Conservation (phyloP, 1,139 yeast genomes). For the Pichia sp. region DNA sequence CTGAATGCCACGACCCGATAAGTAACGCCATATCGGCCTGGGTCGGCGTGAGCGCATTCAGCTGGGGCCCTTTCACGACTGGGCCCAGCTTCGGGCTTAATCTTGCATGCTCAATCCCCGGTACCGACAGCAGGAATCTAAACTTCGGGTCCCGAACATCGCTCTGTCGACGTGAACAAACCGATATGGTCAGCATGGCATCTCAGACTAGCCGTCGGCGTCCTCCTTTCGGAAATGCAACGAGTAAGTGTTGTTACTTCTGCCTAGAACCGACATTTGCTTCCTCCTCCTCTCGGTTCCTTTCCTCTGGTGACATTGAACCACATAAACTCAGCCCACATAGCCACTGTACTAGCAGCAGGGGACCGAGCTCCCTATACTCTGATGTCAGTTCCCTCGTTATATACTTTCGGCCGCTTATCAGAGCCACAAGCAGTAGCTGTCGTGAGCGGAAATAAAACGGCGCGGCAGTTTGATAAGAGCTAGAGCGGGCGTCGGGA, state of each 20-base stretch:
- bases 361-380: no score
- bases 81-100: constrained; percentile 65
- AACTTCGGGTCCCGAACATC: constrained; percentile 51
- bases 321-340: no score
- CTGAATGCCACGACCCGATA: constrained; percentile 65
- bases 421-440: not conserved
- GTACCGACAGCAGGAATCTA: constrained; percentile 44
- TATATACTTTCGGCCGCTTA: no score
- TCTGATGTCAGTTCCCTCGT: no score
- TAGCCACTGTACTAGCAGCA: no score
- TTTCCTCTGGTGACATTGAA: not conserved
- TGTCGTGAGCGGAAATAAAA: not conserved
- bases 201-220: not conserved
- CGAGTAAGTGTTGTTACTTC: not conserved
- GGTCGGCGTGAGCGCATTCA: constrained; percentile 45
- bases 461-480: not conserved
- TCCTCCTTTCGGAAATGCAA: not conserved
- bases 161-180: constrained; percentile 52
- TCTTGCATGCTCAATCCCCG: constrained; percentile 27
- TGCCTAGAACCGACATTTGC: not conserved
- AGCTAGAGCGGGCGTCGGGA: not conserved
- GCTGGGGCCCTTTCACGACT: constrained; percentile 54
- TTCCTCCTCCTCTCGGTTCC: not conserved
- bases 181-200: constrained; percentile 22
- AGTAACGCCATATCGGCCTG: constrained; percentile 63